These are phyloP conservation scores for Lepiota venenata DNA, from an alignment of 768 basidiomycete species.

Conservation along the genomic window DNA sequence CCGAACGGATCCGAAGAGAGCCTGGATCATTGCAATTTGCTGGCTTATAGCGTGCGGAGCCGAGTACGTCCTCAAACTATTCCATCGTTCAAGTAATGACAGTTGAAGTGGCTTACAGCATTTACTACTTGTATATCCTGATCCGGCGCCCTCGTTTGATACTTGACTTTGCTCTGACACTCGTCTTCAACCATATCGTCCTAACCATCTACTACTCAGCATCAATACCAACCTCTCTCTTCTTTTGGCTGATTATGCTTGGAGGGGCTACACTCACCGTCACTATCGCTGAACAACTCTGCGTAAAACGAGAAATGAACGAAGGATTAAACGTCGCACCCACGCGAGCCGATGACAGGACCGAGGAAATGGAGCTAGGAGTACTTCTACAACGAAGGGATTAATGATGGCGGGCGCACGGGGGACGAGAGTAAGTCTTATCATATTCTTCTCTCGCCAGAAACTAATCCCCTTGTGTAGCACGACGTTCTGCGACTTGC, in stretches of 20 bases:
- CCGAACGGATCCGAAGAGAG: slow-evolving; percentile 71
- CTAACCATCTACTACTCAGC: slow-evolving; percentile 91
- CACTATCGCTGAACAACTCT: slow-evolving; percentile 85
- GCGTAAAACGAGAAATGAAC: slow-evolving; percentile 85
- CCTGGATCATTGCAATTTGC: slow-evolving; percentile 86
- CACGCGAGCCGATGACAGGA: slow-evolving; percentile 49
- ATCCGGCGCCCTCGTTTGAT: slow-evolving; percentile 91
- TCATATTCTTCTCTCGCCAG: too few species aligned
- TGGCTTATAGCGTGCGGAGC: slow-evolving; percentile 83
- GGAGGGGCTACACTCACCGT: slow-evolving; percentile 70
- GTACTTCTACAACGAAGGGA: slow-evolving; percentile 25
- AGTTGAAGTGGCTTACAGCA: slow-evolving; percentile 23
- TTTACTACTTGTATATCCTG: slow-evolving; percentile 83
- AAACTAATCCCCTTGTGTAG: too few species aligned
- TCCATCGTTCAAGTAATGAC: slow-evolving; percentile 3
- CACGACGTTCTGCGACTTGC: too few species aligned
- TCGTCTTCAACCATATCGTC: slow-evolving; percentile 89
- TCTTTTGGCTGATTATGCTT: slow-evolving; percentile 88
- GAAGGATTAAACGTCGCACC: slow-evolving; percentile 68
- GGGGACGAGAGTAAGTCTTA: not conserved
- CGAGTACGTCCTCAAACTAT: slow-evolving; percentile 61
- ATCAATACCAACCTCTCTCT: slow-evolving; percentile 80
- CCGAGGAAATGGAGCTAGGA: slow-evolving; percentile 59
- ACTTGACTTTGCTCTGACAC: slow-evolving; percentile 90
- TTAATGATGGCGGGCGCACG: not conserved